These are phyloP conservation scores for Bruguiera hainesii DNA, from an alignment of 441 rosid genomes.

Conservation along the genomic window DNA sequence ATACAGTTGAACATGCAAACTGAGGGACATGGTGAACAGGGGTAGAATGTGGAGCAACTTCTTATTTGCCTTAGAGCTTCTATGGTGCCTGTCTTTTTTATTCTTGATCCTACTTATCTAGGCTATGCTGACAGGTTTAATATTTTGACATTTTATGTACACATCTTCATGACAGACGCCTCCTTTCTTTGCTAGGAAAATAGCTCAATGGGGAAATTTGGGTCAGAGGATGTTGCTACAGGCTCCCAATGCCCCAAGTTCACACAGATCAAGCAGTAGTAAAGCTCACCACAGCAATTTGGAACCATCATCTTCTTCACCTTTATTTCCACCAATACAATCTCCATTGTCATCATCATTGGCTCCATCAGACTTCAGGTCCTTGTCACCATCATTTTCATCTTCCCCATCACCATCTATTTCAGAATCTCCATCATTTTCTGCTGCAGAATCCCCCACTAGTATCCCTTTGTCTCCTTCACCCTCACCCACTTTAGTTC, in stretches of 20 bases:
- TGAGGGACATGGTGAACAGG: not conserved
- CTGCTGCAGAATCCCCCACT: slow-evolving; percentile 33
- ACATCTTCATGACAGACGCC: slow-evolving; percentile 12
- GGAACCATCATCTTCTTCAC: slow-evolving; percentile 5
- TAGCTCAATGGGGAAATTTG: slow-evolving; percentile 18
- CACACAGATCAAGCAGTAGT: slow-evolving; percentile 17
- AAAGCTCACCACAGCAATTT: not conserved
- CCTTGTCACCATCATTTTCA: slow-evolving; percentile 11
- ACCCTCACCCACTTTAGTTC: slow-evolving; percentile 33
- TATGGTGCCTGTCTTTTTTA: not conserved
- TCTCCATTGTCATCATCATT: slow-evolving; percentile 21
- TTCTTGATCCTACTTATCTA: not conserved
- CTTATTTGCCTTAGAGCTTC: not conserved
- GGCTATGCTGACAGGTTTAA: not conserved
- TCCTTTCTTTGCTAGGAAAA: slow-evolving; percentile 30
- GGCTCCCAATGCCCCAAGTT: slow-evolving; percentile 18
- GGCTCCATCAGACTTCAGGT: slow-evolving; percentile 12
- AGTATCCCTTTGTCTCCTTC: slow-evolving; percentile 29
- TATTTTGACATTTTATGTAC: slow-evolving; percentile 3
- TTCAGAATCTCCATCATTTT: slow-evolving; percentile 27
- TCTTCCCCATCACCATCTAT: slow-evolving; percentile 32
- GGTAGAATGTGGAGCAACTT: not conserved
- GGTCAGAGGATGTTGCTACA: slow-evolving; percentile 40
- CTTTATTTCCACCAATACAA: slow-evolving; percentile 19
- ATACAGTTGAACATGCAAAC: not conserved